A percentile compares a stretch with the other conserved stretches of the same genome.
Conservation (phyloP, 768 basidiomycete species). For the Termitomyces bulborhizus region DNA sequence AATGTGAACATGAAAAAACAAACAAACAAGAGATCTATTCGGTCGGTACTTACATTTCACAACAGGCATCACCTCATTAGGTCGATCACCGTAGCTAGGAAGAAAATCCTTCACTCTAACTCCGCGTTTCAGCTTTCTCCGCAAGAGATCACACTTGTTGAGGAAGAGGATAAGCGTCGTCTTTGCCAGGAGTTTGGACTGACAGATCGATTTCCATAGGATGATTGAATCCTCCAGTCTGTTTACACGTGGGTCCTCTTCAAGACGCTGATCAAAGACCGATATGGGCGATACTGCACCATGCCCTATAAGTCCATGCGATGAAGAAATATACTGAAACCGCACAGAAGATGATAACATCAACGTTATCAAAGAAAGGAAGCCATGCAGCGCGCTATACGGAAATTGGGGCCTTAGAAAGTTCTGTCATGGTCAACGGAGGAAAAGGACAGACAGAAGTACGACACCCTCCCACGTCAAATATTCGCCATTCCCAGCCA, state of each 20-base stretch:
- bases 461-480: slow-evolving; percentile 73
- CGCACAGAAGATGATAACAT: slow-evolving; percentile 68
- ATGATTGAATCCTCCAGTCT: slow-evolving; percentile 69
- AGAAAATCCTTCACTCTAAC: slow-evolving; percentile 51
- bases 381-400: slow-evolving; percentile 70
- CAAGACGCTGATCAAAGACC: slow-evolving; percentile 69
- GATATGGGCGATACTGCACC: slow-evolving; percentile 62
- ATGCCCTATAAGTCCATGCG: not conserved
- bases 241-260: slow-evolving; percentile 67
- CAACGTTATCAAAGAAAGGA: slow-evolving; percentile 73
- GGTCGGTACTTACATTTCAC: slow-evolving; percentile 52
- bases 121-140: slow-evolving; percentile 57
- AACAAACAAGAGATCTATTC: not conserved
- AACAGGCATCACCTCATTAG: slow-evolving; percentile 58
- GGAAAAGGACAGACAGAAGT: slow-evolving; percentile 42
- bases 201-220: slow-evolving; percentile 66
- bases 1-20: not conserved
- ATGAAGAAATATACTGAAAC: not conserved
- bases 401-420: slow-evolving; percentile 5
- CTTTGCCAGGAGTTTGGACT: slow-evolving; percentile 54
- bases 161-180: slow-evolving; percentile 60
- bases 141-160: slow-evolving; percentile 65
- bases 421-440: not conserved
- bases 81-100: slow-evolving; percentile 60
- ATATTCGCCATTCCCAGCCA: slow-evolving; percentile 62